Percentiles rank a stretch among this genome's conserved stretches.
These are phyloP conservation scores for Pneumocystis canis DNA, from an alignment of 1,139 yeast species.

Conservation along the genomic window DNA sequence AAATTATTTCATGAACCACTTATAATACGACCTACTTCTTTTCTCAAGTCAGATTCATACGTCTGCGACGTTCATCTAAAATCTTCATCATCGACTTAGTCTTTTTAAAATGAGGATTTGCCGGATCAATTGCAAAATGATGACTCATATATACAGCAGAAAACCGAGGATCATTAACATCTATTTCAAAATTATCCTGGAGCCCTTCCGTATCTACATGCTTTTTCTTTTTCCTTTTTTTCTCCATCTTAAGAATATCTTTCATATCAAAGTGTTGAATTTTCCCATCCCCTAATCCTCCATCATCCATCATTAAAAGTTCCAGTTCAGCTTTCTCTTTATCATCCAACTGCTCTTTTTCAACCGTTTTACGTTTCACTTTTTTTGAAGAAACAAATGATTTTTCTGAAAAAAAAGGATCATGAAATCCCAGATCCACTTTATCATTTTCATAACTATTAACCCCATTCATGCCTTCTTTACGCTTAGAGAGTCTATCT, in stretches of 20 bases:
- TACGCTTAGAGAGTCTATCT: constrained; percentile 24
- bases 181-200: constrained; percentile 36
- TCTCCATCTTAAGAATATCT: constrained; percentile 22
- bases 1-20: too few relatives aligned
- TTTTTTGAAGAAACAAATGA: constrained; percentile 19
- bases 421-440: constrained; percentile 18
- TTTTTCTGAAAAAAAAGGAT: constrained; percentile 21
- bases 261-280: constrained; percentile 62
- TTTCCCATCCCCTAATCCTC: constrained; percentile 26
- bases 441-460: constrained; percentile 16
- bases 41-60: background rate
- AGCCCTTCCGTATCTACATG: constrained; percentile 24
- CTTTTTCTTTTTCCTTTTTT: constrained; percentile 44
- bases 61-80: constrained; percentile 15
- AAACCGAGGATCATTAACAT: constrained; percentile 77
- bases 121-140: constrained; percentile 72
- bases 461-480: constrained; percentile 19
- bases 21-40: too few relatives aligned
- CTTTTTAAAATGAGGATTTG: constrained; percentile 73
- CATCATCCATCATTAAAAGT: constrained; percentile 56
- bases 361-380: constrained; percentile 23
- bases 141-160: constrained; percentile 74
- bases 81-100: constrained; percentile 77
- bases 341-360: constrained; percentile 10
- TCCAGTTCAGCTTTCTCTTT: constrained; percentile 18